These are phyloP conservation scores for Solanum dulcamara DNA, from an alignment of 257 asterid species.

Conservation along the genomic window DNA sequence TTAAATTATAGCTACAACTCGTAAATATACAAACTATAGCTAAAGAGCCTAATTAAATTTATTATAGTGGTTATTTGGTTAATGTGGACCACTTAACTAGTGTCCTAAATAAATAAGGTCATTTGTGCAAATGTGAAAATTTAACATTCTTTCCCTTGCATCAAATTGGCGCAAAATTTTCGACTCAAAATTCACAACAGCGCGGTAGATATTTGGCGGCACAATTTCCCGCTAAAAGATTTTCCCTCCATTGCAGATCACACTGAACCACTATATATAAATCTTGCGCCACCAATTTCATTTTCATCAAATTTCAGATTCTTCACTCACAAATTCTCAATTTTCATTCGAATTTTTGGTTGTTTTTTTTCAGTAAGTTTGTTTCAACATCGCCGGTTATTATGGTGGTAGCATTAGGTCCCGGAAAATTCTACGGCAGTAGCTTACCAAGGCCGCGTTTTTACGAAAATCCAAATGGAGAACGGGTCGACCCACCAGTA, in stretches of 20 bases:
- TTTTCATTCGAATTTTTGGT: neutral
- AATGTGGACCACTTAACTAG: too few relatives aligned
- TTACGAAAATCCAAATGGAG: conserved; percentile 51
- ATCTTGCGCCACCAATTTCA: neutral
- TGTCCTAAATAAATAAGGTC: too few relatives aligned
- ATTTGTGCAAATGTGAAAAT: neutral
- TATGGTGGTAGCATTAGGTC: conserved; percentile 75
- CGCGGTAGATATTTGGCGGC: neutral
- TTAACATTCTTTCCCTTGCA: neutral
- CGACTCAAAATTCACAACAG: neutral
- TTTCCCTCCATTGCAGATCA: neutral
- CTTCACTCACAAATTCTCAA: neutral
- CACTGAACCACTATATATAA: neutral
- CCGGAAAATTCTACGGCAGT: conserved; percentile 87
- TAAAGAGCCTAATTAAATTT: too few relatives aligned
- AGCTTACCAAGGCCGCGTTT: conserved; percentile 79
- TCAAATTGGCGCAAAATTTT: neutral
- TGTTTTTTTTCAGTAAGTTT: neutral
- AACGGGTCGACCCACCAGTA: conserved; percentile 66
- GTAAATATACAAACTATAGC: too few relatives aligned
- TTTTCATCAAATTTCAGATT: neutral
- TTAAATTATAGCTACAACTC: too few relatives aligned
- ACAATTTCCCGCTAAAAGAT: neutral
- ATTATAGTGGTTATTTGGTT: too few relatives aligned
- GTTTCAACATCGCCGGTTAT: neutral